Conservation (phyloP, 306 rosid genomes). For the Prinsepia uniflora region DNA sequence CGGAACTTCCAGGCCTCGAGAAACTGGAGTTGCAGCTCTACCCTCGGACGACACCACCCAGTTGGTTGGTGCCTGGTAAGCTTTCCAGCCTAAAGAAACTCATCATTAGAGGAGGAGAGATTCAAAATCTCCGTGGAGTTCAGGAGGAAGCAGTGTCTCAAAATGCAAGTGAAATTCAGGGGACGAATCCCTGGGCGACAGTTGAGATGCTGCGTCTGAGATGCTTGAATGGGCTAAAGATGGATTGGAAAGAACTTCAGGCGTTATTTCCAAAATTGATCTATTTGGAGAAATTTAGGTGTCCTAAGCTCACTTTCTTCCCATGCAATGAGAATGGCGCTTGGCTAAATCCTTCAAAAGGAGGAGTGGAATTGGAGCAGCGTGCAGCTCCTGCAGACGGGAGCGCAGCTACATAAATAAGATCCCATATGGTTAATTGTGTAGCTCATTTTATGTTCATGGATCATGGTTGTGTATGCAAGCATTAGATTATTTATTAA, state of each 20-base stretch:
- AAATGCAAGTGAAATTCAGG: neutral
- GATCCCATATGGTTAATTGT: too few species aligned
- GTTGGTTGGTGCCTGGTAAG: neutral
- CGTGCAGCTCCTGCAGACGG: too few species aligned
- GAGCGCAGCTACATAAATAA: too few species aligned
- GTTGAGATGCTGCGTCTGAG: conserved; percentile 6
- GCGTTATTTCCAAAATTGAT: neutral
- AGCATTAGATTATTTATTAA: too few species aligned
- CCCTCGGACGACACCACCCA: neutral
- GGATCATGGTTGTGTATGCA: too few species aligned
- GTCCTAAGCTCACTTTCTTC: conserved; percentile 16
- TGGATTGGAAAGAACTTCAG: conserved; percentile 11
- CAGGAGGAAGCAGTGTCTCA: conserved; percentile 1
- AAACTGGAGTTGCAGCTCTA: conserved; percentile 28
- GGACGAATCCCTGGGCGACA: neutral
- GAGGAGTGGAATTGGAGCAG: neutral
- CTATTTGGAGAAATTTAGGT: conserved; percentile 19
- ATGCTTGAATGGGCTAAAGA: conserved; percentile 10
- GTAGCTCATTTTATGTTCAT: too few species aligned
- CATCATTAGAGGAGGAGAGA: conserved; percentile 14
- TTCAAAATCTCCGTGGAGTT: neutral
- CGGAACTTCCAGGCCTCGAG: neutral
- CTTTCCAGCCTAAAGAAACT: neutral
- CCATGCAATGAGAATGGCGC: conserved; percentile 14
- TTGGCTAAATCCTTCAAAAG: neutral